Percentiles rank a stretch among this genome's conserved stretches.
Conservation (phyloP, 2,329 filamentous ascomycete genomes). For the Fusarium sp. region DNA sequence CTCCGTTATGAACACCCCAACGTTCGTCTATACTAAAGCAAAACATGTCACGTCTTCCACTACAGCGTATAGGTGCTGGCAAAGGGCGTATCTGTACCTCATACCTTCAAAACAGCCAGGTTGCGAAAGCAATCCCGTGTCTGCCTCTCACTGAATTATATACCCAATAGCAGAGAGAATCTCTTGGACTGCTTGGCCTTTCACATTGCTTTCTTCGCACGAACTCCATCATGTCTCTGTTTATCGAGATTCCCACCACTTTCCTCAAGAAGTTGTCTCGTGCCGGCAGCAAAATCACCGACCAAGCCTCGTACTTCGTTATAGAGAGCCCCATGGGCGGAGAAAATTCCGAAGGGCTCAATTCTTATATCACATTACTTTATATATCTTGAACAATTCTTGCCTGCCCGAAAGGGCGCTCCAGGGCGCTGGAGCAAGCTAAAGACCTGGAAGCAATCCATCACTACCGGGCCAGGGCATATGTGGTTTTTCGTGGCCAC, state of each 20-base stretch:
- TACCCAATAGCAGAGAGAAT: rapidly evolving
- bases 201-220: neutral
- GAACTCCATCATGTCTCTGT: neutral
- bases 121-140: neutral
- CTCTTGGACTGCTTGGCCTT: neutral
- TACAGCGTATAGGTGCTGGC: neutral
- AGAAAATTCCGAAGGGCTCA: neutral
- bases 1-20: neutral
- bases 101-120: neutral
- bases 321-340: neutral
- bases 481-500: neutral
- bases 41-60: neutral
- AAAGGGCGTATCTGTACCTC: neutral
- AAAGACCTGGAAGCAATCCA: neutral
- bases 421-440: neutral
- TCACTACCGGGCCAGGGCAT: neutral
- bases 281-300: neutral
- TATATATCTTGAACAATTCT: neutral
- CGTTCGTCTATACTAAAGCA: neutral
- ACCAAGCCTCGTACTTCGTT: neutral
- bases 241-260: neutral
- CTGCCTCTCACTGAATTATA: neutral
- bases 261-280: neutral
- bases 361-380: neutral
- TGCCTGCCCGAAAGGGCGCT: neutral